phyloP scores from a whole-genome alignment of 148 eudicot genomes.

The Gaultheria prostrata region DNA sequence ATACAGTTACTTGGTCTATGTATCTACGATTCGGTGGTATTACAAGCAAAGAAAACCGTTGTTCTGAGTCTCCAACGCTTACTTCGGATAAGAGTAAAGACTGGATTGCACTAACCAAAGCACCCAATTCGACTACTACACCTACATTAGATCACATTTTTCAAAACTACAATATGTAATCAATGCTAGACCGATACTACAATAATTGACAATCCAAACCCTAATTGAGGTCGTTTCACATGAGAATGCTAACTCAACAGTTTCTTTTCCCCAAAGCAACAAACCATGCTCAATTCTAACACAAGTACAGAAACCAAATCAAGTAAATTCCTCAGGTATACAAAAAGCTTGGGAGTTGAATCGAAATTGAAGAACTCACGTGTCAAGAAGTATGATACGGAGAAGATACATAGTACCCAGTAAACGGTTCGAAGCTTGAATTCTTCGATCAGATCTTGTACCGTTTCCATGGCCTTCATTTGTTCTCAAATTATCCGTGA shows the following conservation, averaged over 20 bases:
- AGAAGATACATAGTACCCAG: conserved; percentile 80
- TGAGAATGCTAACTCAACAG: background rate
- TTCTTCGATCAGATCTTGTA: conserved; percentile 89
- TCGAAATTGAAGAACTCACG: conserved; percentile 48
- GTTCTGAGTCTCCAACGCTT: background rate
- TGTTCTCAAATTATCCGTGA: background rate
- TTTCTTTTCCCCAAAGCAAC: background rate
- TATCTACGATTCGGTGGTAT: background rate
- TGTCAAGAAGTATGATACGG: conserved; percentile 69
- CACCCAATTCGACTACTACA: background rate
- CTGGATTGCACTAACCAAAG: background rate
- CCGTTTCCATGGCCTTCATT: conserved; percentile 55
- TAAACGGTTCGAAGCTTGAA: conserved; percentile 80
- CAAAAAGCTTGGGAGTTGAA: background rate
- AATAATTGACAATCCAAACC: background rate
- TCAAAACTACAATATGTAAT: background rate
- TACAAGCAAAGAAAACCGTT: background rate
- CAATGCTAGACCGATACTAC: background rate
- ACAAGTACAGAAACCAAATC: background rate
- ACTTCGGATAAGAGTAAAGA: background rate
- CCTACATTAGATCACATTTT: background rate
- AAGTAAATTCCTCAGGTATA: background rate
- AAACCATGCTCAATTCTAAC: background rate
- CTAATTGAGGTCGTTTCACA: background rate
- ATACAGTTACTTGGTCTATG: too few species aligned